A percentile compares a stretch with the other conserved stretches of the same genome.
These are phyloP conservation scores for Pseudogymnoascus sp. DNA, from an alignment of 2,329 filamentous ascomycete genomes.

Conservation along the genomic window DNA sequence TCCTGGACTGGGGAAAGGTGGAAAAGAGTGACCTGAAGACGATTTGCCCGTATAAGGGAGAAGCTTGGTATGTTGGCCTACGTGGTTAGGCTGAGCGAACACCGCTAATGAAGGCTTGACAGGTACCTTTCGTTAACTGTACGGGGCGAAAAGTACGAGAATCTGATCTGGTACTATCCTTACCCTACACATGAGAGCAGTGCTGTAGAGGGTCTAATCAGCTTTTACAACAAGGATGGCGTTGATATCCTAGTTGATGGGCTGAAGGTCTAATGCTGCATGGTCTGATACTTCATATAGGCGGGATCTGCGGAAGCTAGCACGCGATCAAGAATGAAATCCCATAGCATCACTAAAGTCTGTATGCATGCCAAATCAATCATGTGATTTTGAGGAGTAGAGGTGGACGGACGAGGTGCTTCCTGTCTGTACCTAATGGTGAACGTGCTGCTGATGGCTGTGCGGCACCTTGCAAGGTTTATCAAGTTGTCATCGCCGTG, in stretches of 20 bases:
- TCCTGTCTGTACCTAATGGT: too few species aligned
- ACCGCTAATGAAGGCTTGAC: neutral
- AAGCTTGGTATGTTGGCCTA: conserved; percentile 52
- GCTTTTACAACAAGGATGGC: conserved; percentile 58
- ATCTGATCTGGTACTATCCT: conserved; percentile 55
- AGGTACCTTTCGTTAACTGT: conserved; percentile 26
- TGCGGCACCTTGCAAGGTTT: too few species aligned
- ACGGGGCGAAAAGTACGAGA: conserved; percentile 34
- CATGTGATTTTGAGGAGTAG: too few species aligned
- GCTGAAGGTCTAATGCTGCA: neutral
- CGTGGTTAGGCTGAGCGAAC: neutral
- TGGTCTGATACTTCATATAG: neutral
- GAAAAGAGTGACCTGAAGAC: conserved; percentile 21
- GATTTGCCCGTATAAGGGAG: conserved; percentile 58
- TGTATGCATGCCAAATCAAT: too few species aligned
- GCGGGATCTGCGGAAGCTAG: too few species aligned
- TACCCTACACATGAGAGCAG: conserved; percentile 48
- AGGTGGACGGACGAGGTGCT: too few species aligned
- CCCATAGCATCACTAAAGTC: too few species aligned
- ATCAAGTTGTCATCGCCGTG: too few species aligned
- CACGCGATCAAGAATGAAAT: too few species aligned
- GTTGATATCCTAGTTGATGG: conserved; percentile 52
- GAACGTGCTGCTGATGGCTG: too few species aligned
- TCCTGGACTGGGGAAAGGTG: conserved; percentile 9
- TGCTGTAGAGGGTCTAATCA: conserved; percentile 45